These are phyloP conservation scores for Moricandia arvensis DNA, from an alignment of 345 rosid genomes.

Conservation along the genomic window DNA sequence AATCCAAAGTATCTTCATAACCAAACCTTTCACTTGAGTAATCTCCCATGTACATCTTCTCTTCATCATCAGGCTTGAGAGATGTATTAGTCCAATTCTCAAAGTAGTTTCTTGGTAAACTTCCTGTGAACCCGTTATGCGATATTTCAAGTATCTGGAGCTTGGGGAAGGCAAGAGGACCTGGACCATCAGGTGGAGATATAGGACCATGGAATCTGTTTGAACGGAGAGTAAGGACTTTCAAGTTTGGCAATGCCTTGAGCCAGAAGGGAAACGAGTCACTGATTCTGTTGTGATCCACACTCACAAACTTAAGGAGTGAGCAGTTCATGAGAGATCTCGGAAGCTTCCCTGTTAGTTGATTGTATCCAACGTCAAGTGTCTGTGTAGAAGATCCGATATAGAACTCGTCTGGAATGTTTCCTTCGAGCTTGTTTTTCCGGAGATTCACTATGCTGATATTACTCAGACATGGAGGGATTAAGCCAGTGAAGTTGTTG, in stretches of 20 bases:
- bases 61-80: conserved; percentile 17
- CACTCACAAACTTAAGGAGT: neutral
- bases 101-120: conserved; percentile 23
- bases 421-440: conserved; percentile 29
- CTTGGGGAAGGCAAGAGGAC: neutral
- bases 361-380: conserved; percentile 29
- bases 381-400: neutral
- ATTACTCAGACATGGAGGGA: conserved; percentile 27
- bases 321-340: neutral
- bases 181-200: neutral
- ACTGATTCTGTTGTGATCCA: neutral
- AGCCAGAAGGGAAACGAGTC: conserved; percentile 26
- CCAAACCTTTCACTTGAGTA: neutral
- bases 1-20: conserved; percentile 24
- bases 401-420: conserved; percentile 20
- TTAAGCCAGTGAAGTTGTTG: conserved; percentile 24
- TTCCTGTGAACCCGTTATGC: conserved; percentile 19
- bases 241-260: conserved; percentile 20
- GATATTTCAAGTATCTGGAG: conserved; percentile 1
- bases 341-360: conserved; percentile 15
- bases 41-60: conserved; percentile 30
- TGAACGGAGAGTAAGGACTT: conserved; percentile 27
- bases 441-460: conserved; percentile 30
- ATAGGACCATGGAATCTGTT: conserved; percentile 12
- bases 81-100: conserved; percentile 20